Evolutionary conservation across 1,284 basidiomycete genomes (phyloP).

Genomic region (Pterulicium gracile): DNA sequence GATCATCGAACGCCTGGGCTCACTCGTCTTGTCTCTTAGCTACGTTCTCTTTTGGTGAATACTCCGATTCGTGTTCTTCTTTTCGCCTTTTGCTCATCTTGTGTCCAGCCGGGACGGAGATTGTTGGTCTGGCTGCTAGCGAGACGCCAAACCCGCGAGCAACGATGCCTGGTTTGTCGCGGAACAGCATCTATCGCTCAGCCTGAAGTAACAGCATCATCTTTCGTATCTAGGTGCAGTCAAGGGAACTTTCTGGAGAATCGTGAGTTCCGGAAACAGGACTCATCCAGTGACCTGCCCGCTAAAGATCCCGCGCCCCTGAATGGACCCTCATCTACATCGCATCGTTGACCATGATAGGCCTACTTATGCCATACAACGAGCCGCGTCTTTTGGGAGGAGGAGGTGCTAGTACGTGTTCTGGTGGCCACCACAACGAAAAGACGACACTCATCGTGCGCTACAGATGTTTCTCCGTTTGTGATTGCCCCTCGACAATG

Average conservation of each 20-base stretch:
- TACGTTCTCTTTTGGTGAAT: slow-evolving; percentile 45
- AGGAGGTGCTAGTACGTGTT: slow-evolving; percentile 19
- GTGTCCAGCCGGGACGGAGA: slow-evolving; percentile 45
- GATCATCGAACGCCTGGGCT: too few relatives aligned
- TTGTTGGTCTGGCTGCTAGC: slow-evolving; percentile 54
- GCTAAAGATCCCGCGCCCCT: slow-evolving; percentile 4
- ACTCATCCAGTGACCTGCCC: slow-evolving; percentile 10
- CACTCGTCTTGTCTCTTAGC: slow-evolving; percentile 13
- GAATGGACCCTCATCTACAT: slow-evolving; percentile 30
- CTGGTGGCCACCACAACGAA: neutral
- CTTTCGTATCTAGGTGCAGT: slow-evolving; percentile 20
- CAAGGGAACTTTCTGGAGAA: slow-evolving; percentile 37
- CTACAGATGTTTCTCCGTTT: slow-evolving; percentile 41
- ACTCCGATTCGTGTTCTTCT: slow-evolving; percentile 7
- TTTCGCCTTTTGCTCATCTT: neutral
- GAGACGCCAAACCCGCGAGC: slow-evolving; percentile 48
- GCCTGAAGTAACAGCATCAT: too few relatives aligned
- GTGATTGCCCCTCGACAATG: slow-evolving; percentile 54
- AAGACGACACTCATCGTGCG: slow-evolving; percentile 12
- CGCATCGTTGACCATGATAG: slow-evolving; percentile 26
- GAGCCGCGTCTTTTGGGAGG: slow-evolving; percentile 33
- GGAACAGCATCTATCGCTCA: too few relatives aligned
- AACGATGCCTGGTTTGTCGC: slow-evolving; percentile 37
- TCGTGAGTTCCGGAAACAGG: slow-evolving; percentile 18
- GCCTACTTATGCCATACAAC: slow-evolving; percentile 39